Evolutionary conservation across 768 basidiomycete species (phyloP).

Genomic region (Xanthoconium purpureum): DNA sequence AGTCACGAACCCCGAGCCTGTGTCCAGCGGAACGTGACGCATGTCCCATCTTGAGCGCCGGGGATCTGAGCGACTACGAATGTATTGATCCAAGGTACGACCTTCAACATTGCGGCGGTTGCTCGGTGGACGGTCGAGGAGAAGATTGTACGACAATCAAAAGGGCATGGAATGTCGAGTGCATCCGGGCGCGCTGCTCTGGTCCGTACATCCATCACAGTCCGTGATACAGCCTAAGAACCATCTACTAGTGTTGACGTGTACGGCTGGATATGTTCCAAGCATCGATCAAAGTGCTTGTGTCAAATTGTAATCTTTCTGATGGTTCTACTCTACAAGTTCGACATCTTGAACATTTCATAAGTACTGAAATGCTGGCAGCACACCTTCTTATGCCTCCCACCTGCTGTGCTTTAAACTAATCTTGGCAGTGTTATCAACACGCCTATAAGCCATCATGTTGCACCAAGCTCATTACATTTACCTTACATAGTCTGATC

Average conservation of each 20-base stretch:
- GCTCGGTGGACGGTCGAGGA: constrained; percentile 57
- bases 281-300: constrained; percentile 13
- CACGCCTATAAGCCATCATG: neutral
- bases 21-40: constrained; percentile 56
- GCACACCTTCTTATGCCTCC: neutral
- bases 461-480: too few relatives aligned
- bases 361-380: neutral
- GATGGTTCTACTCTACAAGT: neutral
- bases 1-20: constrained; percentile 37
- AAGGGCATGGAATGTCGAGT: constrained; percentile 69
- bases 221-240: neutral
- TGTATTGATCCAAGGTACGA: constrained; percentile 63
- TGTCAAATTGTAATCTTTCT: constrained; percentile 8
- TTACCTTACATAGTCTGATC: neutral
- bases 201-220: constrained; percentile 37
- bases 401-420: neutral
- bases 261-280: constrained; percentile 11
- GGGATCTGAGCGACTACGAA: constrained; percentile 47
- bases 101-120: constrained; percentile 75
- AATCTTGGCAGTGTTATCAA: neutral
- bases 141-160: constrained; percentile 68
- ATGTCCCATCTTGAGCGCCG: constrained; percentile 49
- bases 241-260: constrained; percentile 9
- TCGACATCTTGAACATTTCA: neutral
- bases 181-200: constrained; percentile 50